Percentiles rank a stretch among this genome's conserved stretches.
Evolutionary conservation across 805 yeast genomes (phyloP).

Genomic region (Zygotorulaspora sp.): DNA sequence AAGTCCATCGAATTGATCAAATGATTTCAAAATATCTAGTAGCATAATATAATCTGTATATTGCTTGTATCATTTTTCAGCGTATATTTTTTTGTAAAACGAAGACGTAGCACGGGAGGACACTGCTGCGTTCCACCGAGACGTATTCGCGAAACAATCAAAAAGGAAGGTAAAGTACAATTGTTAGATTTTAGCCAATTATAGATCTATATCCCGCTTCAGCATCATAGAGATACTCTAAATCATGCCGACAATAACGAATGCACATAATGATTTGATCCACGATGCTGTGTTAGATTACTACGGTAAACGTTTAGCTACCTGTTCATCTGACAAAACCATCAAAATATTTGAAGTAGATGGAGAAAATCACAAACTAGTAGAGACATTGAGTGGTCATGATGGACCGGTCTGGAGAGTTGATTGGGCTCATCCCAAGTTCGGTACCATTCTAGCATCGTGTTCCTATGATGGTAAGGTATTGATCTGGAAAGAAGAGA

Average conservation of each 20-base stretch:
- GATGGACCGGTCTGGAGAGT: conserved; percentile 99
- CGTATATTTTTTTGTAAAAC: too few relatives aligned
- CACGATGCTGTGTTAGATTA: conserved; percentile 97
- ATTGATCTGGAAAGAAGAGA: conserved; percentile 90
- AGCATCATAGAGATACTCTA: too few relatives aligned
- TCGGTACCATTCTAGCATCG: conserved; percentile 90
- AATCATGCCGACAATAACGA: conserved; percentile 72
- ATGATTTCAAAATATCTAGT: too few relatives aligned
- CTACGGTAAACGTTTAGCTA: conserved; percentile 92
- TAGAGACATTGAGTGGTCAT: conserved; percentile 86
- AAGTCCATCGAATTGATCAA: too few relatives aligned
- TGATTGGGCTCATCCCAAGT: conserved; percentile 98
- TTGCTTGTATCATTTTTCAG: too few relatives aligned
- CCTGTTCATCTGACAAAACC: conserved; percentile 95
- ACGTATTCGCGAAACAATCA: too few relatives aligned
- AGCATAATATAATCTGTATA: too few relatives aligned
- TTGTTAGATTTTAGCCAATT: too few relatives aligned
- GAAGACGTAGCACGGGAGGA: too few relatives aligned
- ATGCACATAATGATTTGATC: conserved; percentile 87
- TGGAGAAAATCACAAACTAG: conserved; percentile 73
- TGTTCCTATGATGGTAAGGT: conserved; percentile 95
- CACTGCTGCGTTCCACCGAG: too few relatives aligned
- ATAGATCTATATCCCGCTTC: too few relatives aligned
- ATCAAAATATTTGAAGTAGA: conserved; percentile 89
- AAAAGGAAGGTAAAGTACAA: too few relatives aligned